These are phyloP conservation scores for Fonsecaea multimorphosa DNA, from an alignment of 2,329 filamentous ascomycete genomes.

Conservation along the genomic window DNA sequence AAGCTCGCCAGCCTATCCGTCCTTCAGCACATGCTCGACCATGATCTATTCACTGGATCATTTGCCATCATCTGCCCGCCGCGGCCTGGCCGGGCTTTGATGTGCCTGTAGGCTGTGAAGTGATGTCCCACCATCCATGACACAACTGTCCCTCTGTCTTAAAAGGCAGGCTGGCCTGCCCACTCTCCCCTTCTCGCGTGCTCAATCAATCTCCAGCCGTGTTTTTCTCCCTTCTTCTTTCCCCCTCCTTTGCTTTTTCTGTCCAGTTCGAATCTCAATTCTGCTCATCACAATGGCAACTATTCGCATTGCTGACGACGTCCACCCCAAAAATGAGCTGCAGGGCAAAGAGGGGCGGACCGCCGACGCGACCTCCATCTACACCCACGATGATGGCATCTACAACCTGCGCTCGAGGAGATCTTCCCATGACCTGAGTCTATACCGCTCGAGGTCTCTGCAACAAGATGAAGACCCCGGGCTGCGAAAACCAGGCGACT, in stretches of 20 bases:
- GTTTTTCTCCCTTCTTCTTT: background rate
- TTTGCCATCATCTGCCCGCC: no score
- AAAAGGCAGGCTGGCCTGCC: background rate
- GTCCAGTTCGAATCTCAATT: background rate
- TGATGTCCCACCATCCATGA: background rate
- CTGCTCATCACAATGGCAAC: constrained; percentile 23
- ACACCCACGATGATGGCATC: constrained; percentile 35
- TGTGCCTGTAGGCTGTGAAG: background rate
- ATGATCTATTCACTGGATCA: constrained; percentile 4
- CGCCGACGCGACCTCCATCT: constrained; percentile 12
- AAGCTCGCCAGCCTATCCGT: background rate
- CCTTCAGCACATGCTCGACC: constrained; percentile 8
- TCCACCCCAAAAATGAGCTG: constrained; percentile 28
- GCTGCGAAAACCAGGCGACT: constrained; percentile 35
- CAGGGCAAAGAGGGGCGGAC: constrained; percentile 10
- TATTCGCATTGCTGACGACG: constrained; percentile 31
- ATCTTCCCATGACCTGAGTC: constrained; percentile 16
- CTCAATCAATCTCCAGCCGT: background rate
- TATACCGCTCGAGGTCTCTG: constrained; percentile 14
- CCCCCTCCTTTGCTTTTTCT: background rate
- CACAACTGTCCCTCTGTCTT: background rate
- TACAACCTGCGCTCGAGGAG: constrained; percentile 37
- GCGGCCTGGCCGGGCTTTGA: background rate
- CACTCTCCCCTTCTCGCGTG: background rate
- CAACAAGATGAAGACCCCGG: constrained; percentile 37